Conservation (phyloP, 1,139 yeast genomes). For the Pichia sp. region DNA sequence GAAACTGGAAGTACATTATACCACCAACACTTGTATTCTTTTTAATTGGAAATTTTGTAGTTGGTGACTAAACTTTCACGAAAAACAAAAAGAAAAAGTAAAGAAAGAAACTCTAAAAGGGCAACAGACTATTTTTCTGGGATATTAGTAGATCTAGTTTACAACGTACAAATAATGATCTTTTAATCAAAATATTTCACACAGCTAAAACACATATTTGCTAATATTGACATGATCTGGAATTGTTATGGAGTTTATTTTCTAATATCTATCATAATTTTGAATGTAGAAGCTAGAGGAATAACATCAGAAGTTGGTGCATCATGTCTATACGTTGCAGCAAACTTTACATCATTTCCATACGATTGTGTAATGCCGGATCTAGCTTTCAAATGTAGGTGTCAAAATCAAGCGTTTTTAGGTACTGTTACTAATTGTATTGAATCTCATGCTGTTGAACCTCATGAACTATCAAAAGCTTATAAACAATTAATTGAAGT, state of each 20-base stretch:
- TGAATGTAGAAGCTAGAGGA: conserved; percentile 17
- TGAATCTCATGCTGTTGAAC: conserved; percentile 24
- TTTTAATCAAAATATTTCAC: no score
- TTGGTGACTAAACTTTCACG: neutral
- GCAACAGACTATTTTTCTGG: neutral
- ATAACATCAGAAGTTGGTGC: conserved; percentile 28
- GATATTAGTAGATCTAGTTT: neutral
- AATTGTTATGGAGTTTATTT: neutral
- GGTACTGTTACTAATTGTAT: conserved; percentile 31
- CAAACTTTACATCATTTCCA: conserved; percentile 28
- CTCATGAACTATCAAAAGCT: conserved; percentile 25
- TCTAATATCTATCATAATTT: neutral
- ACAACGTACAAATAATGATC: no score
- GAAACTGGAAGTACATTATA: conserved; percentile 44
- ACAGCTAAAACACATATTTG: no score
- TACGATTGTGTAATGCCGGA: conserved; percentile 27
- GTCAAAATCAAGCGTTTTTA: conserved; percentile 27
- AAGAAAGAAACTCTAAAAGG: no score
- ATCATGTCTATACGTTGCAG: conserved; percentile 28
- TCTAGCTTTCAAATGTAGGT: conserved; percentile 27
- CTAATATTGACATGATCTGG: neutral
- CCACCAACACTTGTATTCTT: conserved; percentile 35
- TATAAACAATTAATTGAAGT: conserved; percentile 27
- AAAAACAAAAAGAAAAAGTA: no score
- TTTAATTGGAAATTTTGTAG: conserved; percentile 10